Evolutionary conservation across 345 rosid species (phyloP).

Genomic region (Salix viminalis): DNA sequence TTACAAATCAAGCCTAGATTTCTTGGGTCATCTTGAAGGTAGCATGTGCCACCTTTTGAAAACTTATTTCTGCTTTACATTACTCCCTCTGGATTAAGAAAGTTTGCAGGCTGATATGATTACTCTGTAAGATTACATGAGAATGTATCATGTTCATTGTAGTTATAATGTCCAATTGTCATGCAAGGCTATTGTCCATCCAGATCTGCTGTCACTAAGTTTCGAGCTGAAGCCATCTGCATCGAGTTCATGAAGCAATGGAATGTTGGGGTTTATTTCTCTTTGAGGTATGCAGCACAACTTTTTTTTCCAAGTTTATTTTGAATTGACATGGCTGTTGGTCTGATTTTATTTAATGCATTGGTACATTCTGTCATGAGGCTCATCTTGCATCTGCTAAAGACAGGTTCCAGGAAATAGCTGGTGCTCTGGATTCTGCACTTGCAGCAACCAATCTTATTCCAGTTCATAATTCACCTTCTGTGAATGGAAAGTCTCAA

Average conservation of each 20-base stretch:
- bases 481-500: constrained; percentile 36
- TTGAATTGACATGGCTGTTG: background rate
- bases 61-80: background rate
- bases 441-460: constrained; percentile 60
- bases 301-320: background rate
- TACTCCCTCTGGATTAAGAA: constrained; percentile 8
- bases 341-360: background rate
- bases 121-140: background rate
- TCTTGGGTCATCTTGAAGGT: constrained; percentile 94
- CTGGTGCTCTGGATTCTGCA: constrained; percentile 82
- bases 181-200: constrained; percentile 95
- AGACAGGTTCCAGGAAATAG: constrained; percentile 95
- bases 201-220: constrained; percentile 83
- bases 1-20: constrained; percentile 83
- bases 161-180: constrained; percentile 39
- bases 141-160: constrained; percentile 22
- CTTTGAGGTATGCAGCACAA: constrained; percentile 60
- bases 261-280: constrained; percentile 93
- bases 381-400: constrained; percentile 15
- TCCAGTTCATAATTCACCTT: constrained; percentile 48
- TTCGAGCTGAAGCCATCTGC: constrained; percentile 68
- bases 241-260: constrained; percentile 90
- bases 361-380: background rate
- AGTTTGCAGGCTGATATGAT: constrained; percentile 12
- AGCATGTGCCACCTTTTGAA: constrained; percentile 1